Base-by-base conservation (phyloP, 2,329 filamentous ascomycete genomes). In the Aspergillus unguis region DNA sequence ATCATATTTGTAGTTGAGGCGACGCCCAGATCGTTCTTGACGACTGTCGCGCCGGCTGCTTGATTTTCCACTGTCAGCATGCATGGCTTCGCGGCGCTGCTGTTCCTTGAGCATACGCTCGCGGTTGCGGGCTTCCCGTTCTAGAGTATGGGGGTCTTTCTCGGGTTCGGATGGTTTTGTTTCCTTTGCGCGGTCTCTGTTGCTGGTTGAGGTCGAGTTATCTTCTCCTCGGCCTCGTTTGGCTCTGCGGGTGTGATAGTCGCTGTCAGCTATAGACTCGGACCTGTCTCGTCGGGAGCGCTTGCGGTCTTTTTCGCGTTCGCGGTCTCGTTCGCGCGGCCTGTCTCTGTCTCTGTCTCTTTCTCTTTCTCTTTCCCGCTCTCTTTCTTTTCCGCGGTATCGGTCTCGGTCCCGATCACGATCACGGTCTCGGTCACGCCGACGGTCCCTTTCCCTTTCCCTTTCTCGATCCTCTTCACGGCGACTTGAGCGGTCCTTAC, bases 131-230 rank as follows among this genome's bases (percentile, higher is more conserved):
- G 82, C 78, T 55, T 86, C 86, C 60, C 89, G 90, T 67, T 92
- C 88, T 48, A 87, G 80, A 37, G 87, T 90, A 65, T 90, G 65
- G 77, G 83, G 62, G 80, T 92, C 83, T 85, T 90, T 75, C 32
- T 74, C 68, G 1, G 65, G 60, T 26, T 65, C 64, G 3, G 62
- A 40, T 4, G 56, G 45, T 23, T 58, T 61, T 28, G 58, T 56
- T 33, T 60, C 50, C 8, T 52, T 54, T 52, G 62, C 55, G 7
- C 61, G 61, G 32, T 60, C 54, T 28, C 53, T 56, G 51, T 62
- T 63, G 8, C 60, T 62, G 35, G 58, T 57, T 35, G 44, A 36
- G 17, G 28, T 32, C 25, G 58, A 61, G 17, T 60, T 57, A 8
- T 68, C 65, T 5, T 65, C 63, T 10, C 62, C 65, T 23, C 66